These are phyloP conservation scores for Xerocomus nothofagi DNA, from an alignment of 1,284 basidiomycete genomes.

Conservation along the genomic window DNA sequence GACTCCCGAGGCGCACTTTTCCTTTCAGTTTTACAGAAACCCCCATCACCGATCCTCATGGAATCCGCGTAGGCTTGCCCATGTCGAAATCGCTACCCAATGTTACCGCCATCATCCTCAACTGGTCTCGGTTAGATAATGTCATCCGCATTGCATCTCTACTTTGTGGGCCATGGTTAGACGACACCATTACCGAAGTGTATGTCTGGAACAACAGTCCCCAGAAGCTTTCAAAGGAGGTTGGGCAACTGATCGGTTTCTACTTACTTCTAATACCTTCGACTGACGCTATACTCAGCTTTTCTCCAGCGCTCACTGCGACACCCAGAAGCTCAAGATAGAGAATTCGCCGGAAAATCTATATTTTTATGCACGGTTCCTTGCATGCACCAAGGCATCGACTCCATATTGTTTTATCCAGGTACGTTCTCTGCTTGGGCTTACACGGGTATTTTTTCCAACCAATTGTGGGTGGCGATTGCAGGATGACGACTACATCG, in stretches of 20 bases:
- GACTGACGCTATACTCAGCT: constrained; percentile 37
- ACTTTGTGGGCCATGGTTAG: constrained; percentile 49
- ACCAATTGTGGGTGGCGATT: constrained; percentile 1
- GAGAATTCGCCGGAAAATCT: constrained; percentile 58
- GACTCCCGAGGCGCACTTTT: constrained; percentile 17
- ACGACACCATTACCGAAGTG: constrained; percentile 50
- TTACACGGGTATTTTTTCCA: not conserved
- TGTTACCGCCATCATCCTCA: constrained; percentile 58
- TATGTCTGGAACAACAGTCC: constrained; percentile 69
- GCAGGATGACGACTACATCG: constrained; percentile 69
- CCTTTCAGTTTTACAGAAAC: constrained; percentile 20
- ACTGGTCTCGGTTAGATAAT: constrained; percentile 65
- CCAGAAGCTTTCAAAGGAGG: constrained; percentile 41
- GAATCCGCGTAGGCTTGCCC: constrained; percentile 17
- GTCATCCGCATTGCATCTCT: constrained; percentile 53
- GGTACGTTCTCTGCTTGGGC: constrained; percentile 33
- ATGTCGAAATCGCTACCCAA: constrained; percentile 26
- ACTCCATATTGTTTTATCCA: constrained; percentile 65
- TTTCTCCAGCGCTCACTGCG: constrained; percentile 47
- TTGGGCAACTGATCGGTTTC: constrained; percentile 25
- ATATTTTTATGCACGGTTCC: constrained; percentile 65
- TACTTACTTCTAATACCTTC: not conserved
- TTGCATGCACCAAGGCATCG: constrained; percentile 53
- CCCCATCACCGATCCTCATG: not conserved
- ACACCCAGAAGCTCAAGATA: constrained; percentile 46